Evolutionary conservation across 73 alveolate species (phyloP).

Genomic region (Diophrys sp.): DNA sequence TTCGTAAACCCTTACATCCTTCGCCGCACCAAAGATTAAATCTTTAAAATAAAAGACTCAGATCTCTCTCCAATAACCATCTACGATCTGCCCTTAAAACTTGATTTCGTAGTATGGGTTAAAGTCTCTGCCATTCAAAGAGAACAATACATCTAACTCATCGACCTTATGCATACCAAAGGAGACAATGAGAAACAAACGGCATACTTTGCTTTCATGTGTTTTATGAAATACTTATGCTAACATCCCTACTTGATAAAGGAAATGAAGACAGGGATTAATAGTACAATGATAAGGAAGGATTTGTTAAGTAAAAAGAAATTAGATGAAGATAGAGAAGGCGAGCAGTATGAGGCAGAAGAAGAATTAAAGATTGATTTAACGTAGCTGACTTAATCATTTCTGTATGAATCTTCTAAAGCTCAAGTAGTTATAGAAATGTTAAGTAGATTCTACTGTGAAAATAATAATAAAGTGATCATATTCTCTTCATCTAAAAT

Average conservation of each 20-base stretch:
- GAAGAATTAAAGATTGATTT: no score
- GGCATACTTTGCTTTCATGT: neutral
- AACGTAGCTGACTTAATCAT: no score
- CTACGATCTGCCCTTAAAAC: constrained; percentile 65
- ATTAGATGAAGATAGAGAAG: no score
- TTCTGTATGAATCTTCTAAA: neutral
- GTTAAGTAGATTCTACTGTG: constrained; percentile 53
- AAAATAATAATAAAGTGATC: constrained; percentile 60
- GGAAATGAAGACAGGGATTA: no score
- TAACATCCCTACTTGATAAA: constrained; percentile 44
- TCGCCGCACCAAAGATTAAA: constrained; percentile 50
- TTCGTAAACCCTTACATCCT: constrained; percentile 55
- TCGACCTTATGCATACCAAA: neutral
- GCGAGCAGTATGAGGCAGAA: no score
- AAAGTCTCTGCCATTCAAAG: constrained; percentile 56
- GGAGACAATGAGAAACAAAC: neutral
- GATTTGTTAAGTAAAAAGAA: no score
- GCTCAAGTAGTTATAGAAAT: constrained; percentile 11
- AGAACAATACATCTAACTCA: constrained; percentile 43
- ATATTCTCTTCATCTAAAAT: constrained; percentile 69
- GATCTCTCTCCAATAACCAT: constrained; percentile 18
- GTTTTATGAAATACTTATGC: constrained; percentile 38
- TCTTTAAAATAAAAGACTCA: constrained; percentile 21
- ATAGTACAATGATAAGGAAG: no score
- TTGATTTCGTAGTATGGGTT: constrained; percentile 78